Evolutionary conservation across 1,284 basidiomycete genomes (phyloP), one percentile per base, ranked within the genome.

Genomic region (Apiotrichum siamense): DNA sequence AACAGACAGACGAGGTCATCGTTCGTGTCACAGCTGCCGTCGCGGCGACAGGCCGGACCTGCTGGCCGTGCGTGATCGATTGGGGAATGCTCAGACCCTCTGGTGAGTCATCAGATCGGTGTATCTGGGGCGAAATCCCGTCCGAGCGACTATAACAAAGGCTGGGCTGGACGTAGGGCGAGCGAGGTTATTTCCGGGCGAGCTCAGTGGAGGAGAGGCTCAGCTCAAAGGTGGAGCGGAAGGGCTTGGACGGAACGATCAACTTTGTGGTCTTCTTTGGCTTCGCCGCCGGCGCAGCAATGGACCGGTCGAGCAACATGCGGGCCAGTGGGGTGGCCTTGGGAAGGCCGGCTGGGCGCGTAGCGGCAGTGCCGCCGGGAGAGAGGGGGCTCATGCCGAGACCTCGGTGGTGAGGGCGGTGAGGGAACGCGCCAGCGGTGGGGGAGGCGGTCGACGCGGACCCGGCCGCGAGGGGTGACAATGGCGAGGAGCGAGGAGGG

Each of bases 181-280:
- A 31, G 11, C 11, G 29, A 11, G 29, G 12, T 43, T 31, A 43
- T 27, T 43, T 43, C 41, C 29, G 29, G 10, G 66, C 64, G 23
- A 72, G 58, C 51, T 72, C 70, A 52, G 59, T 67, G 35, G 66
- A 57, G 15, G 62, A 63, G 41, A 72, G 58, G 25, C 57, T 63
- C 18, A 72, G 58, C 52, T 69, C 67, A 50, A 72, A 72, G n/a
- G 64, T 69, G 29, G 66, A 70, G 44, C 61, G 61, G 55, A 72
- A 65, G 11, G 55, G 44, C 53, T 72, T 70, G 1, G 64, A 64
- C 25, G 70, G 66, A n/a, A 72, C 69, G 36, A 72, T 67, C 32
- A 72, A 32, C 54, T 72, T 72, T 29, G 53, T 58, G 20, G 57
- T 55, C 44, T 52, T 61, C 52, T 61, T 62, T 20, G 53, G 53